phyloP scores from a whole-genome alignment of 2,329 filamentous ascomycete genomes.

The Peltaster fructicola region DNA sequence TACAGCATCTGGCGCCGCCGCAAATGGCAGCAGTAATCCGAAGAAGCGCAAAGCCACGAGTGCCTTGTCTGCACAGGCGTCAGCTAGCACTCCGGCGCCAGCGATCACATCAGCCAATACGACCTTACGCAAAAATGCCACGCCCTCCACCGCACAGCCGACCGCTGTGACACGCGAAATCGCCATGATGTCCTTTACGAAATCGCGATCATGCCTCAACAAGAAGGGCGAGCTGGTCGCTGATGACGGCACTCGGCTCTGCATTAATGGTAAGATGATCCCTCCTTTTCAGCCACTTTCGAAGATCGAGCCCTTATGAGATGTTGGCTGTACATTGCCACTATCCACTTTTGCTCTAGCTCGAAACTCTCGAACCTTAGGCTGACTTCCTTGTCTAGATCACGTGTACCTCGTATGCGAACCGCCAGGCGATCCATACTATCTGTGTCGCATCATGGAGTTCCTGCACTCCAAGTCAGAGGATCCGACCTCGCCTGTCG shows the following conservation, averaged over 20 bases:
- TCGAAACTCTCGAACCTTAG: too few relatives aligned
- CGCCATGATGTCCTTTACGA: constrained; percentile 80
- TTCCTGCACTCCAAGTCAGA: constrained; percentile 67
- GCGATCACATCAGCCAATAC: constrained; percentile 10
- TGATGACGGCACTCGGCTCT: constrained; percentile 74
- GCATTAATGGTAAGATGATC: constrained; percentile 58
- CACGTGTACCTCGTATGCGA: constrained; percentile 95
- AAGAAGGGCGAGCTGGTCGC: constrained; percentile 66
- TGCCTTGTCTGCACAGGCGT: constrained; percentile 13
- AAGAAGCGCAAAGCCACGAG: constrained; percentile 74
- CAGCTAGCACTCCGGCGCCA: constrained; percentile 10
- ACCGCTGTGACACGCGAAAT: constrained; percentile 39
- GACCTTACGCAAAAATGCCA: constrained; percentile 14
- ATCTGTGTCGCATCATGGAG: constrained; percentile 95
- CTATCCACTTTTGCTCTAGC: too few relatives aligned
- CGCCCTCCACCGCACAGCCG: constrained; percentile 22
- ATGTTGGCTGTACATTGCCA: too few relatives aligned
- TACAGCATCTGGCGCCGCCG: constrained; percentile 35
- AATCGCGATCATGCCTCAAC: constrained; percentile 43
- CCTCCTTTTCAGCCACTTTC: constrained; percentile 2
- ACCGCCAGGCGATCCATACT: constrained; percentile 94
- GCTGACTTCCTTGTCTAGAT: constrained; percentile 34
- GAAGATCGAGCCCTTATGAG: background rate
- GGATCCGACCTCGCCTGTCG: constrained; percentile 53
- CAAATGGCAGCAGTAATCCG: constrained; percentile 38